Evolutionary conservation across 169 alveolate species (phyloP), one percentile per base, ranked within the genome.

Genomic region (Plasmodium gonderi): DNA sequence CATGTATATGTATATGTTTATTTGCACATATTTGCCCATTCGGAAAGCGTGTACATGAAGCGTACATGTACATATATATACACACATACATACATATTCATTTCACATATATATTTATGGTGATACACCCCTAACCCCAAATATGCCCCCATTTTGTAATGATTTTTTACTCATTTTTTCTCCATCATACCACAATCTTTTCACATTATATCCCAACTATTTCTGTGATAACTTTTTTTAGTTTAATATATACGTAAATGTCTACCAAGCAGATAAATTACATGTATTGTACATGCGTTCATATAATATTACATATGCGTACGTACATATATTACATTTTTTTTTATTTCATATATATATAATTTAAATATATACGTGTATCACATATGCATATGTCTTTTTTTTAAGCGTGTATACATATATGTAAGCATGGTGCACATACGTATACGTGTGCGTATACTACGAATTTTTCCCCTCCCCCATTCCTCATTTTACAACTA

Each of bases 191-290:
- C 74, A 42, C 26, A 82, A 42, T 82, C 9, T 69, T 82, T 82
- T 33, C 54, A 33, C 54, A 44, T 69, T 82, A 69, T 69, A 82
- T 82, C 9, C 60, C 29, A 14, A 69, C 36, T 44, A n/a, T 40
- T 69, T 23, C 83, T 49, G 64, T 69, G 60, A 65, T 80, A 80
- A 7, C 60, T 82, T 82, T 80, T 80, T 80, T 68, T 67, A 77
- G 60, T 77, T 77, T 77, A 77, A 77, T 80, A 31, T 80, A 42
- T 80, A 36, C 45, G 72, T 80, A 26, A 29, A 80, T 80, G 65
- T 64, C 72, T 60, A 60, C 72, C 72, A 60, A 60, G 72, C 72
- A 60, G 38, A 8, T 23, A 20, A 60, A 60, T 20, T n/a, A 60
- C 26, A 20, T n/a, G 36, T 60, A 23, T 12, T n/a, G 51, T 9